Conservation (phyloP, 306 rosid species). For the Medicago truncatula region MtrunA17r5.0-ANR NC_053047.1:7244001-7244500, state of each 20-base stretch:
- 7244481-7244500: not conserved
- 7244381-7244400: constrained; percentile 45
- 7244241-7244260: not conserved
- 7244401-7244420: constrained; percentile 38
- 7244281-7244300: constrained; percentile 44
- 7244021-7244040: constrained; percentile 56
- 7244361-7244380: constrained; percentile 40
- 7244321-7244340: not conserved
- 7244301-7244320: constrained; percentile 2
- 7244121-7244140: constrained; percentile 23
- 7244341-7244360: not conserved
- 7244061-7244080: constrained; percentile 3
- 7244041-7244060: constrained; percentile 9
- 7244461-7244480: not conserved
- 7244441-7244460: not conserved
- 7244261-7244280: not conserved
- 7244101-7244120: not conserved
- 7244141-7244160: not conserved
- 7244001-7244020: not conserved
- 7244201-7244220: not conserved
- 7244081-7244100: not conserved
- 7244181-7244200: constrained; percentile 21
- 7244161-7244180: not conserved
- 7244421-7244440: constrained; percentile 43
- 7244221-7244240: not conserved